These are phyloP conservation scores for Candida takata DNA, from an alignment of 805 yeast genomes.

Conservation along the genomic window DNA sequence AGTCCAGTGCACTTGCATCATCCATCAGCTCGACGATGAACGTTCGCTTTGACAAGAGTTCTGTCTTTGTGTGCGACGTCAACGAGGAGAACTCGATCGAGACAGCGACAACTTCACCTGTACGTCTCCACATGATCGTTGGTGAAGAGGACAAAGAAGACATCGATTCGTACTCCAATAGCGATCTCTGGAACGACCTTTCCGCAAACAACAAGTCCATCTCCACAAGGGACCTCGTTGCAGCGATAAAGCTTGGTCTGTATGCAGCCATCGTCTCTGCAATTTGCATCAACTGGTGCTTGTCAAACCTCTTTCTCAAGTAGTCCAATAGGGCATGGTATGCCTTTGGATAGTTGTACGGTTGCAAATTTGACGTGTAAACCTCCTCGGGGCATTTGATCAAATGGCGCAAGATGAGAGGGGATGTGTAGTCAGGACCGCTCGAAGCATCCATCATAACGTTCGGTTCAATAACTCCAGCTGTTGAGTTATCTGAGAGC, in stretches of 20 bases:
- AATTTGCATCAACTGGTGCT: conserved; percentile 57
- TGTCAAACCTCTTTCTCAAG: conserved; percentile 63
- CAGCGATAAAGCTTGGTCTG: conserved; percentile 71
- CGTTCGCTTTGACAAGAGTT: conserved; percentile 50
- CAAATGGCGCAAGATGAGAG: conserved; percentile 48
- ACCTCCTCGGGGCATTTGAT: conserved; percentile 69
- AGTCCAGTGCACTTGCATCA: conserved; percentile 64
- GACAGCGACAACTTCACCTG: conserved; percentile 78
- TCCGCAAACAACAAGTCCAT: conserved; percentile 62
- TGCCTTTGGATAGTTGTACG: conserved; percentile 92
- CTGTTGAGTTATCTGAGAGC: conserved; percentile 21
- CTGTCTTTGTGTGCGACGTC: conserved; percentile 55
- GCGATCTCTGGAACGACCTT: conserved; percentile 47
- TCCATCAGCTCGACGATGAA: conserved; percentile 81
- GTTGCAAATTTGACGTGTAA: conserved; percentile 68
- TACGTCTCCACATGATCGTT: conserved; percentile 77
- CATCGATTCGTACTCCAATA: conserved; percentile 49
- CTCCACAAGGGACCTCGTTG: conserved; percentile 66
- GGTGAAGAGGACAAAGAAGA: conserved; percentile 59
- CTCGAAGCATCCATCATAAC: conserved; percentile 7
- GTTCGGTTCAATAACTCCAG: conserved; percentile 7
- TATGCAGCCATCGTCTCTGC: conserved; percentile 42
- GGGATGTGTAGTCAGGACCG: conserved; percentile 43
- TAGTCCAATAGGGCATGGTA: conserved; percentile 80
- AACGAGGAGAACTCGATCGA: conserved; percentile 68